phyloP scores from a whole-genome alignment of 495 filamentous ascomycete genomes.

The Monascus purpureus region DNA sequence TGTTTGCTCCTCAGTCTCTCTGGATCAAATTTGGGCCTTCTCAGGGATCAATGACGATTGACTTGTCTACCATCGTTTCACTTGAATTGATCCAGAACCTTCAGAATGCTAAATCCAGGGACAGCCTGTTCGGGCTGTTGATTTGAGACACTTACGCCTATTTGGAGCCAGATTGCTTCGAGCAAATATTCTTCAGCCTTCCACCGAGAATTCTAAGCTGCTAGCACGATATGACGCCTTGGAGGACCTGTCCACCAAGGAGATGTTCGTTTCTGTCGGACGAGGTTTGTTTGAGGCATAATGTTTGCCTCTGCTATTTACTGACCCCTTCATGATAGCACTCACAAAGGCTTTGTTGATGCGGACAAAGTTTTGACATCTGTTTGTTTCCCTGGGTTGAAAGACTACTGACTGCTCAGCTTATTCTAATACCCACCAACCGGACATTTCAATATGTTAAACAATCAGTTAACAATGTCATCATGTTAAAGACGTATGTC shows the following conservation, averaged over 20 bases:
- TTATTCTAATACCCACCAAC: constrained; percentile 54
- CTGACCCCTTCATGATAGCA: constrained; percentile 16
- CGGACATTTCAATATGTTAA: constrained; percentile 52
- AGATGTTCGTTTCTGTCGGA: constrained; percentile 70
- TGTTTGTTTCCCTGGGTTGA: constrained; percentile 6
- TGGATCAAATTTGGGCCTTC: constrained; percentile 80
- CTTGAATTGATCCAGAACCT: constrained; percentile 86
- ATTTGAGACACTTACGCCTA: constrained; percentile 77
- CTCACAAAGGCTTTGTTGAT: constrained; percentile 57
- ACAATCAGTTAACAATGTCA: constrained; percentile 72
- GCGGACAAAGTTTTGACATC: constrained; percentile 25
- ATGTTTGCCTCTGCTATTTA: constrained; percentile 1
- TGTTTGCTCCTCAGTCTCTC: constrained; percentile 64
- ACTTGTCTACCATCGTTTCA: constrained; percentile 68
- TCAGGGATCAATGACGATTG: constrained; percentile 89
- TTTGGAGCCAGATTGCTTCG: constrained; percentile 73
- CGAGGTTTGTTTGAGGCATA: constrained; percentile 29
- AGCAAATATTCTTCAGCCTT: constrained; percentile 80
- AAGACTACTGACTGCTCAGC: constrained; percentile 28
- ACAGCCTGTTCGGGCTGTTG: constrained; percentile 69
- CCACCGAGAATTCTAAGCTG: constrained; percentile 50
- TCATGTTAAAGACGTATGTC: constrained; percentile 75
- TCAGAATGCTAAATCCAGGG: constrained; percentile 56
- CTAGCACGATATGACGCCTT: constrained; percentile 65
- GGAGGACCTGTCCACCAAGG: constrained; percentile 67